These are phyloP conservation scores for Pseudonitzschia delicatissima DNA, from an alignment of 108 stramenopile species.

Conservation along the genomic window DNA sequence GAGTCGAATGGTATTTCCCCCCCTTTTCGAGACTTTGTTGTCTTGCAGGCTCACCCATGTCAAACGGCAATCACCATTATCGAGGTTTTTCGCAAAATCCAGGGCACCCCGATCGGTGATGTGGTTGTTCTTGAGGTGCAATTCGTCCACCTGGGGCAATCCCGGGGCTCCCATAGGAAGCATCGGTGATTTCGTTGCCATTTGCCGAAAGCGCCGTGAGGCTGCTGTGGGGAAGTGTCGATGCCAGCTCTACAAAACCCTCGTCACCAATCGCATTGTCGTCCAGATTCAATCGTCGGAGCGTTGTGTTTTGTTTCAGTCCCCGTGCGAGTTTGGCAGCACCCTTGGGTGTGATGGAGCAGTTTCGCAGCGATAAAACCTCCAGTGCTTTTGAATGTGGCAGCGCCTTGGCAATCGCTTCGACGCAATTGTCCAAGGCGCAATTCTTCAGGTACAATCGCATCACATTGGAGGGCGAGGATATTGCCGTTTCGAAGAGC, in stretches of 20 bases:
- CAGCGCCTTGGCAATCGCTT: conserved; percentile 18
- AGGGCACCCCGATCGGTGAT: conserved; percentile 40
- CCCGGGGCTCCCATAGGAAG: background rate
- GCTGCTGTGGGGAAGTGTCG: conserved; percentile 13
- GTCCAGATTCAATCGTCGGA: conserved; percentile 54
- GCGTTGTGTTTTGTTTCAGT: conserved; percentile 28
- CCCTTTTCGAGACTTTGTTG: conserved; percentile 21
- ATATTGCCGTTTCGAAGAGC: conserved; percentile 2
- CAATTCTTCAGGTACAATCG: conserved; percentile 34
- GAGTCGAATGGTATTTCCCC: conserved; percentile 10
- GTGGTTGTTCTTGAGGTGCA: conserved; percentile 30
- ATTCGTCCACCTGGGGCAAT: conserved; percentile 17
- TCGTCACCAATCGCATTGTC: conserved; percentile 48
- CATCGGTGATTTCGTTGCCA: conserved; percentile 33
- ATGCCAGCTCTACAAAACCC: conserved; percentile 34
- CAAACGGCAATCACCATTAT: conserved; percentile 17
- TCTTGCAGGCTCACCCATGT: conserved; percentile 23
- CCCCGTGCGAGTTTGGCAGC: conserved; percentile 33
- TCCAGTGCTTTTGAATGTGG: conserved; percentile 14
- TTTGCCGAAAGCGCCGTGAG: conserved; percentile 26
- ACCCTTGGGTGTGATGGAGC: conserved; percentile 15
- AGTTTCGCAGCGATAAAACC: conserved; percentile 20
- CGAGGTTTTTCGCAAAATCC: conserved; percentile 23
- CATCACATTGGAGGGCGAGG: conserved; percentile 11
- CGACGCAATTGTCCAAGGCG: conserved; percentile 11